These are phyloP conservation scores for Backusella sp. DNA, from an alignment of 192 early-diverging fungal species.

Conservation along the genomic window DNA sequence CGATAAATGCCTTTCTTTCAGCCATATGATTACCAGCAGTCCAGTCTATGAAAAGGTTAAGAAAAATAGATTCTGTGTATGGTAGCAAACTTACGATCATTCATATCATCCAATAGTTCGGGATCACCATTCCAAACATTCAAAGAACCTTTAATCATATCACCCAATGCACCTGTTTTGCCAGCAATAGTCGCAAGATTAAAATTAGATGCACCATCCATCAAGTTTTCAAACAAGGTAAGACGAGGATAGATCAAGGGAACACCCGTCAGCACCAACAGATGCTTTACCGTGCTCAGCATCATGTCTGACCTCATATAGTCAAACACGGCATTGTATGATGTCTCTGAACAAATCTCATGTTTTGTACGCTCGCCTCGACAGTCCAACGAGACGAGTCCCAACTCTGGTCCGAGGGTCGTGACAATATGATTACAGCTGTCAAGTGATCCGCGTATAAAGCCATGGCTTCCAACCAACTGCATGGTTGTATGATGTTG, in stretches of 20 bases:
- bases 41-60: slow-evolving; percentile 37
- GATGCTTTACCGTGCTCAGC: slow-evolving; percentile 55
- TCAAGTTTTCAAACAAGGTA: slow-evolving; percentile 61
- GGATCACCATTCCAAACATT: slow-evolving; percentile 69
- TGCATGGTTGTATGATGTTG: slow-evolving; percentile 73
- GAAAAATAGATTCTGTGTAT: neutral
- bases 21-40: slow-evolving; percentile 63
- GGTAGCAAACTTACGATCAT: slow-evolving; percentile 57
- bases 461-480: slow-evolving; percentile 54
- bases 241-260: slow-evolving; percentile 78
- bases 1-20: slow-evolving; percentile 67
- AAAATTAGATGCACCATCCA: slow-evolving; percentile 55
- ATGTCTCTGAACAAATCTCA: slow-evolving; percentile 55
- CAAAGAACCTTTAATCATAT: slow-evolving; percentile 26
- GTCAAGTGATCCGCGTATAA: slow-evolving; percentile 38
- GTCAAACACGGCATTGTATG: slow-evolving; percentile 61
- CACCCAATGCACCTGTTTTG: slow-evolving; percentile 52
- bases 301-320: slow-evolving; percentile 47
- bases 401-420: slow-evolving; percentile 63
- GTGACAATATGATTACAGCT: slow-evolving; percentile 61
- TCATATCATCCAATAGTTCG: slow-evolving; percentile 83
- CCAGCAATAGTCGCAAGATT: slow-evolving; percentile 53
- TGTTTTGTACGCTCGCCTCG: slow-evolving; percentile 68
- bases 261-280: slow-evolving; percentile 69
- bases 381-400: slow-evolving; percentile 68